phyloP scores from a whole-genome alignment of 331 rosid species.

The Erythrophleum ivorense region DNA sequence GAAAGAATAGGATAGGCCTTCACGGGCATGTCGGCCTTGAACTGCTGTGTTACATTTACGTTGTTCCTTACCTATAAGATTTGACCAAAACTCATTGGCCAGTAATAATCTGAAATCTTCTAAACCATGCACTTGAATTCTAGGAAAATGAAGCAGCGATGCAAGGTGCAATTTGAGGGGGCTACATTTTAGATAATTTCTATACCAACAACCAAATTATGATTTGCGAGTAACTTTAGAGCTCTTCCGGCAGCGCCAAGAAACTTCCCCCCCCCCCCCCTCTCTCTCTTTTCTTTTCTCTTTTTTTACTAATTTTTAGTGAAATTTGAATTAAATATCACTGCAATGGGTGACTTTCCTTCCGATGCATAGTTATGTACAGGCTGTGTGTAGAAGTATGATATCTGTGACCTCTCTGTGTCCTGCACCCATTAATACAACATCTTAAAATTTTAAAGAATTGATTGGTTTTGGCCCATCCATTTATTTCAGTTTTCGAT shows the following conservation, averaged over 20 bases:
- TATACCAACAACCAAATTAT: not conserved
- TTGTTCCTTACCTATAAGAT: not conserved
- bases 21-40: not conserved
- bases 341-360: not conserved
- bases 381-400: not conserved
- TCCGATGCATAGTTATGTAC: not conserved
- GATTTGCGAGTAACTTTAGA: not conserved
- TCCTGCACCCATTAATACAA: not conserved
- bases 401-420: not conserved
- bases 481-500: not conserved
- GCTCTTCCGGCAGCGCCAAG: not conserved
- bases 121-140: not conserved
- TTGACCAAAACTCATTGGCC: not conserved
- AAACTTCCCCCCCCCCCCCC: no score
- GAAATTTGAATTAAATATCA: not conserved
- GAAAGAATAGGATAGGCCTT: not conserved
- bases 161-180: not conserved
- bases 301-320: not conserved
- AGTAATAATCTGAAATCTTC: not conserved
- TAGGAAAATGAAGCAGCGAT: not conserved
- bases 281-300: no score
- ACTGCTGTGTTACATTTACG: not conserved
- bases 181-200: not conserved
- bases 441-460: not conserved
- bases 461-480: not conserved